Conservation (phyloP, 192 early-diverging fungal species). For the Lunasporangiospora selenospora region DNA sequence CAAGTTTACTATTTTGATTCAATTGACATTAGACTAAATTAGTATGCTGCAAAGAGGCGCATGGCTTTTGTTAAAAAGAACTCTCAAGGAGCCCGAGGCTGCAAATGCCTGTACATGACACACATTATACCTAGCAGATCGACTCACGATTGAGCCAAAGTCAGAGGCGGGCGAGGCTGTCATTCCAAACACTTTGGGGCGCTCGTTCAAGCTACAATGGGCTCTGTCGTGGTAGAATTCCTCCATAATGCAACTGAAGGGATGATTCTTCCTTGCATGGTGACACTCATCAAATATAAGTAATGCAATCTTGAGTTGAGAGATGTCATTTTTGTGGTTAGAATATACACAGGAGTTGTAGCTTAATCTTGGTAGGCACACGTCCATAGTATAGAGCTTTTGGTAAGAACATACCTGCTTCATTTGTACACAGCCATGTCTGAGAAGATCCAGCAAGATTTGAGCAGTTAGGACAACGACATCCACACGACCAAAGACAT, state of each 20-base stretch:
- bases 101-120: no score
- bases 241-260: conserved; percentile 82
- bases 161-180: conserved; percentile 86
- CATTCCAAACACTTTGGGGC: conserved; percentile 91
- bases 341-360: no score
- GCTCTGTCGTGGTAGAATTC: conserved; percentile 70
- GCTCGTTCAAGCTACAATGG: conserved; percentile 39
- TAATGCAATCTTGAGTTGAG: conserved; percentile 81
- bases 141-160: conserved; percentile 15
- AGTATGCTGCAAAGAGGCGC: neutral
- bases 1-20: conserved; percentile 50
- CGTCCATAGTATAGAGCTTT: no score
- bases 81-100: neutral
- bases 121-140: conserved; percentile 29
- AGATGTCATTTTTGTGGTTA: no score
- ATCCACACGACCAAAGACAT: conserved; percentile 60
- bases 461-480: conserved; percentile 91
- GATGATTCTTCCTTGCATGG: conserved; percentile 79
- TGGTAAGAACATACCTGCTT: conserved; percentile 57
- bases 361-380: neutral
- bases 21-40: neutral
- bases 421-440: conserved; percentile 70
- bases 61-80: neutral
- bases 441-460: conserved; percentile 81
- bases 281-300: conserved; percentile 98